Evolutionary conservation across 805 yeast genomes (phyloP).

Genomic region (Barnettozyma californica): DNA sequence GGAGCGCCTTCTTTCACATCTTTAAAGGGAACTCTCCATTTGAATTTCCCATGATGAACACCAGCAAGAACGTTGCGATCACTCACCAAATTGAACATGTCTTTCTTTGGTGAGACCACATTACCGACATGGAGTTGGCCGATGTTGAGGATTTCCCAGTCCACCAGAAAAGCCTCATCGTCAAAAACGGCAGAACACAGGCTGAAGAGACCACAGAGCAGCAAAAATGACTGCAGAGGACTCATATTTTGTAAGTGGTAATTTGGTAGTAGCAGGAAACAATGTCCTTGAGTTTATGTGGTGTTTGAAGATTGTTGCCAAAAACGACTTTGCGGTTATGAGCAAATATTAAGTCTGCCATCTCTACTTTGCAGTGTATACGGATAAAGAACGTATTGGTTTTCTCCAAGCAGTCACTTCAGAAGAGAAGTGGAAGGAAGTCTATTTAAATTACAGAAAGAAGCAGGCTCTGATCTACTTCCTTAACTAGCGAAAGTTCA

Average conservation of each 20-base stretch:
- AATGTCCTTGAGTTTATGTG: not conserved
- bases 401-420: no score
- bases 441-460: no score
- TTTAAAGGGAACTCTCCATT: constrained; percentile 29
- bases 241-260: not conserved
- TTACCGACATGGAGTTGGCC: constrained; percentile 31
- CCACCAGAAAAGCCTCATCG: constrained; percentile 50
- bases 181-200: constrained; percentile 27
- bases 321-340: not conserved
- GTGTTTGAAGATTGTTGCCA: not conserved
- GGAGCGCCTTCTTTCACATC: constrained; percentile 15
- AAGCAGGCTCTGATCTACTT: no score
- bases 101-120: constrained; percentile 14
- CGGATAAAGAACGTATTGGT: no score
- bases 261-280: not conserved
- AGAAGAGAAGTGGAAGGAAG: no score
- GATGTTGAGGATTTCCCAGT: constrained; percentile 47
- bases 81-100: constrained; percentile 25
- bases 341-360: not conserved
- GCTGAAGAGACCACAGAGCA: not conserved
- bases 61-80: constrained; percentile 29
- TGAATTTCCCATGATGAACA: constrained; percentile 30
- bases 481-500: no score
- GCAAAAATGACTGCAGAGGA: not conserved
- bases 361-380: no score